A percentile compares a stretch with the other conserved stretches of the same genome.
Evolutionary conservation across 441 rosid genomes (phyloP).

Genomic region (Populus hybrid): DNA sequence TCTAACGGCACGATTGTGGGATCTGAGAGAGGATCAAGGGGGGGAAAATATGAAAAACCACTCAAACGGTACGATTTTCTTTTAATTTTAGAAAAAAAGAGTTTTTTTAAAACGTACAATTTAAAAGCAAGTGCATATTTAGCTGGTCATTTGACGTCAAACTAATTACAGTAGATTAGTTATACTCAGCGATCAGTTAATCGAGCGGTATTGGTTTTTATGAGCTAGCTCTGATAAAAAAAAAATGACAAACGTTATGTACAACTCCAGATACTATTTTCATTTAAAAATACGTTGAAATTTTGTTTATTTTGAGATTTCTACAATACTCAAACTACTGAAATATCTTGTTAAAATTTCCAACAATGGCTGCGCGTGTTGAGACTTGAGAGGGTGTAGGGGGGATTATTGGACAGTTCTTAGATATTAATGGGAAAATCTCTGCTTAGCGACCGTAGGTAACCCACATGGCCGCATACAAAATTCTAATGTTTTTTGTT

Average conservation of each 20-base stretch:
- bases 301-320: neutral
- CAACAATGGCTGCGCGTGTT: no score
- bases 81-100: no score
- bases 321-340: neutral
- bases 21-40: neutral
- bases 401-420: neutral
- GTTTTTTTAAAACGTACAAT: neutral
- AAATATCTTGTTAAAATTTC: no score
- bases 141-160: neutral
- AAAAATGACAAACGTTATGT: neutral
- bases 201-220: neutral
- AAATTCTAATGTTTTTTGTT: no score
- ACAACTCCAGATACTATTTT: neutral
- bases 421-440: no score
- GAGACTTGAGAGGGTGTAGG: neutral
- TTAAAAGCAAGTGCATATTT: neutral
- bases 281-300: neutral
- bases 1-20: neutral
- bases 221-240: no score
- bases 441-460: no score
- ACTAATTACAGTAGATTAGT: neutral
- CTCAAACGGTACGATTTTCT: no score
- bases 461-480: no score
- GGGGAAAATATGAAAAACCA: neutral
- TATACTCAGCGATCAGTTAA: neutral